Evolutionary conservation across 148 eudicot species (phyloP).

Genomic region (Cornus florida): DNA sequence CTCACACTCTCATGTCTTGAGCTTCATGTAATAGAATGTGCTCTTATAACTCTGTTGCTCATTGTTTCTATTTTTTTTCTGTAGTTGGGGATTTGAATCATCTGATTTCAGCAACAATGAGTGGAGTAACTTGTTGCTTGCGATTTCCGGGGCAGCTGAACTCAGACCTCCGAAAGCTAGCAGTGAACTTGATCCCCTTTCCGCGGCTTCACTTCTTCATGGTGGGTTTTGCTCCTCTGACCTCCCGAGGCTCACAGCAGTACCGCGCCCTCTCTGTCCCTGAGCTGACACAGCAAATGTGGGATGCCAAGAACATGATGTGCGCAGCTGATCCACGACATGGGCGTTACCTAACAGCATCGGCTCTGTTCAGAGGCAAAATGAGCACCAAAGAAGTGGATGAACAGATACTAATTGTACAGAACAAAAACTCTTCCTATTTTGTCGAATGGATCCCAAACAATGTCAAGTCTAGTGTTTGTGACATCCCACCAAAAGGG

Average conservation of each 20-base stretch:
- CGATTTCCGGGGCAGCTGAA: slow-evolving; percentile 38
- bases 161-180: slow-evolving; percentile 37
- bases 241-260: slow-evolving; percentile 31
- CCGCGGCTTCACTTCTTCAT: slow-evolving; percentile 39
- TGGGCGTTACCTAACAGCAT: slow-evolving; percentile 34
- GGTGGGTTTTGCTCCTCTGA: slow-evolving; percentile 41
- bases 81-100: slow-evolving; percentile 39
- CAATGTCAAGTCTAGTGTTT: slow-evolving; percentile 34
- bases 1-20: background rate
- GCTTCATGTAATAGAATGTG: no score
- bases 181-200: slow-evolving; percentile 36
- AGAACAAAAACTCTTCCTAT: slow-evolving; percentile 29
- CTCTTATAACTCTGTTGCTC: background rate
- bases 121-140: slow-evolving; percentile 40
- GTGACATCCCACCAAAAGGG: slow-evolving; percentile 31
- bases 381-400: slow-evolving; percentile 32
- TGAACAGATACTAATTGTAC: slow-evolving; percentile 26
- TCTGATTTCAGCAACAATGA: slow-evolving; percentile 36
- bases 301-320: slow-evolving; percentile 49
- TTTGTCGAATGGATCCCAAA: slow-evolving; percentile 40
- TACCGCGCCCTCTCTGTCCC: slow-evolving; percentile 19
- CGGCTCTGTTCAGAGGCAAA: slow-evolving; percentile 30
- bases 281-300: slow-evolving; percentile 34
- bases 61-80: background rate
- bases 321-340: slow-evolving; percentile 38